Evolutionary conservation across 768 basidiomycete genomes (phyloP), one percentile per base, ranked within the genome.

Genomic region (Rossbeevera mucosa): DNA sequence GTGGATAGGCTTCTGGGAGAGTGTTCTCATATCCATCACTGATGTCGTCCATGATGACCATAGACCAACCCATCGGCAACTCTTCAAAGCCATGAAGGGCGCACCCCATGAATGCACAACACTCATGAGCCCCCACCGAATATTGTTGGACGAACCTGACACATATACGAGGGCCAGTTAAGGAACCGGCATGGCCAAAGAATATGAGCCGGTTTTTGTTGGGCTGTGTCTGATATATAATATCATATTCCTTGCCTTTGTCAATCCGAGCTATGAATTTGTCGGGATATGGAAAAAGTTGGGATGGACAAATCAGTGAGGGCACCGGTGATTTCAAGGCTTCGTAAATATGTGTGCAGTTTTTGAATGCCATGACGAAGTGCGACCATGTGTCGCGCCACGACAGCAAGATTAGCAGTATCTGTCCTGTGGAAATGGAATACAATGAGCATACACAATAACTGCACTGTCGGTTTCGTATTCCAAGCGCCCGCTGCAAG

Each of bases 11-110:
- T 1, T 7, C 33, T 2, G n/a, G 8, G 12, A 5, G 4, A 21
- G 22, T 16, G 7, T 13, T 13, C 22, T 24, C 5, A 42, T 42
- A 16, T 40, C 18, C 7, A 18, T 20, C 7, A 18, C 18, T 20
- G 31, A 33, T 33, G 5, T 24, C 22, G 16, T 71, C 68, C 69
- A 73, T 72, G 26, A 70, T 59, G 0, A 70, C 68, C 64, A 70
- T 65, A 48, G 21, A 64, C 65, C 64, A 67, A 24, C 67, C 64
- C 16, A 67, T 70, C 30, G 63, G 51, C 9, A 70, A 41, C 7
- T 7, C 13, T 29, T 69, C 59, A 45, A 65, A 61, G 14, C 57
- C 67, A 30, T 44, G 40, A 9, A 72, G 52, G 11, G 70, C 70
- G 55, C 43, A 55, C 9, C 60, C 66, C 26, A 55, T 18, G n/a